Evolutionary conservation across 139 green algal species (phyloP), one percentile per base, ranked within the genome.

Genomic region (Picochlorum sp.): DNA sequence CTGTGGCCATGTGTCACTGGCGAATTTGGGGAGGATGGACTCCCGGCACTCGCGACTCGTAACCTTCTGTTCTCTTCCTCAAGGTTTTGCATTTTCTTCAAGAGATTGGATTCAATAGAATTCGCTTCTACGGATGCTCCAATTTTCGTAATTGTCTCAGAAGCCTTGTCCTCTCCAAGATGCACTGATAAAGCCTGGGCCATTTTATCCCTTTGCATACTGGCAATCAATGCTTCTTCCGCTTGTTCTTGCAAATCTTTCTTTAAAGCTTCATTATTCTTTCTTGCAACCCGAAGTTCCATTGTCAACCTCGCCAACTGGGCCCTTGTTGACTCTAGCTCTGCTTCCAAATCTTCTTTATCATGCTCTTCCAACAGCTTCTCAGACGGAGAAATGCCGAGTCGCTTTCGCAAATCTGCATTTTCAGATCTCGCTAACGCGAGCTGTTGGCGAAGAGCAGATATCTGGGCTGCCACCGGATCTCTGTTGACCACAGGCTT

Each of bases 401-500:
- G 63, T 26, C 50, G 20, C 50, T 60, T 49, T 44, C 37, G 15
- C 2, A 66, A 21, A 38, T 56, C 37, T 3, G 45, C 49, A 13
- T 77, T 74, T 60, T 94, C 86, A 6, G 81, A 73, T 3, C 74
- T 64, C 3, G 79, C 73, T 13, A 70, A 60, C 2, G 78, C 82
- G 6, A 95, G 65, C 68, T 92, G 83, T 62, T 87, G 77, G 11
- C 90, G 74, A 52, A 96, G 77, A n/a, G 79, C 62, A 11, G 83
- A 71, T 3, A 94, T 68, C 72, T 91, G 81, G 20, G 83, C 83
- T 7, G 84, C 83, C 26, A 85, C 69, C 3, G 88, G 88, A 77
- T 96, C 89, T 3, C 88, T 64, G 67, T 97, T 97, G 16, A 98
- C 87, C 11, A 86, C 80, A 16, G 92, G 90, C 75, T 92, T 97